Percentiles rank a stretch among this genome's conserved stretches.
These are phyloP conservation scores for Tylopilus subfusipes DNA, from an alignment of 768 basidiomycete species.

Conservation along the genomic window DNA sequence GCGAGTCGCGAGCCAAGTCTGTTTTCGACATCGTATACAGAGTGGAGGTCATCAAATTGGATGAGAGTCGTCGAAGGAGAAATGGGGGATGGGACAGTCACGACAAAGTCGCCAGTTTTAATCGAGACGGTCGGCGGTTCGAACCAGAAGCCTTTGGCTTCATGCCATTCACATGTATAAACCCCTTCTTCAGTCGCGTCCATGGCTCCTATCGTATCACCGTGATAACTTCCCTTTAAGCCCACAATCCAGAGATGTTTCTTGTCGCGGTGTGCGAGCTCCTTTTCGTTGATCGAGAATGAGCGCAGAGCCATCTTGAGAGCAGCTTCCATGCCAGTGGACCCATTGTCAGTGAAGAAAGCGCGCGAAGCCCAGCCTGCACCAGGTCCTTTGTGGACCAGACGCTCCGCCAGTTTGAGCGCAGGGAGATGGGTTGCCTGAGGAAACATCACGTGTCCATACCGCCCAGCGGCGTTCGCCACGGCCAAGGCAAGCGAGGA, in stretches of 20 bases:
- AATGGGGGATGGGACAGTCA: conserved; percentile 53
- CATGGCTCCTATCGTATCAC: conserved; percentile 97
- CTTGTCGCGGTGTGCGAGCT: conserved; percentile 36
- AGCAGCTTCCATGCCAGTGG: conserved; percentile 96
- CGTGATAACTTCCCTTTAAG: conserved; percentile 91
- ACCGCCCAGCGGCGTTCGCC: conserved; percentile 85
- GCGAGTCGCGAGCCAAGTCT: conserved; percentile 65
- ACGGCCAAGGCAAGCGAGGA: conserved; percentile 80
- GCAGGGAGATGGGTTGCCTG: conserved; percentile 85
- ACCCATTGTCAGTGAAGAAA: conserved; percentile 94
- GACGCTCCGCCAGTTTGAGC: conserved; percentile 73
- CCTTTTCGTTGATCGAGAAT: conserved; percentile 40
- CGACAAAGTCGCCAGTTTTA: conserved; percentile 50
- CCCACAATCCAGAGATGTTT: conserved; percentile 76
- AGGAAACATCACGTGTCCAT: conserved; percentile 97
- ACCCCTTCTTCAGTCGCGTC: conserved; percentile 90
- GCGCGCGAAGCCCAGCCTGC: conserved; percentile 87
- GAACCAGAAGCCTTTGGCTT: conserved; percentile 90
- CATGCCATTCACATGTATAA: conserved; percentile 95
- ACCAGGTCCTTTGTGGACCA: conserved; percentile 75
- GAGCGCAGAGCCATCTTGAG: conserved; percentile 93
- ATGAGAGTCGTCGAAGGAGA: conserved; percentile 24
- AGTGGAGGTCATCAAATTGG: conserved; percentile 43
- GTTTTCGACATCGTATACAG: conserved; percentile 65
- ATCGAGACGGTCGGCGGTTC: conserved; percentile 81